These are phyloP conservation scores for Penicillium sclerotigenum DNA, from an alignment of 2,329 filamentous ascomycete species.

Conservation along the genomic window DNA sequence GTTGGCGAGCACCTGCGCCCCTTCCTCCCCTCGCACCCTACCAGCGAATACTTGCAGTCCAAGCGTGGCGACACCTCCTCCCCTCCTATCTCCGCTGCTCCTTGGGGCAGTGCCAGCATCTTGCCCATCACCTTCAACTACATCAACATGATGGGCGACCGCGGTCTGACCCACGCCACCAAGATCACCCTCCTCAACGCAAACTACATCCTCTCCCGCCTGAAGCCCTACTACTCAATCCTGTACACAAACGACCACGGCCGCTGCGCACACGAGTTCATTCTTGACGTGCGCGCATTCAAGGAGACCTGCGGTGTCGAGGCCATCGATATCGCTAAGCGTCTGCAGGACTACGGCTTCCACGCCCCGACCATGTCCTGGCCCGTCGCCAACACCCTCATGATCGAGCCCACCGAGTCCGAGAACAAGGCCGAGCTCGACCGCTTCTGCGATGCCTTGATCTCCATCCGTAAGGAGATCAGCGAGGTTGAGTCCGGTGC, in stretches of 20 bases:
- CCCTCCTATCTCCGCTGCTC: slow-evolving; percentile 72
- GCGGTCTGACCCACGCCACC: slow-evolving; percentile 82
- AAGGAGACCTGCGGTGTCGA: slow-evolving; percentile 79
- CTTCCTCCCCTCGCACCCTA: slow-evolving; percentile 71
- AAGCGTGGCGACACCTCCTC: slow-evolving; percentile 50
- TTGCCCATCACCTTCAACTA: slow-evolving; percentile 94
- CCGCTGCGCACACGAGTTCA: slow-evolving; percentile 95
- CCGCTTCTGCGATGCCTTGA: slow-evolving; percentile 85
- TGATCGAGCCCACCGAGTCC: slow-evolving; percentile 96
- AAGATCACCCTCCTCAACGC: slow-evolving; percentile 92
- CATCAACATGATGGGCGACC: slow-evolving; percentile 85
- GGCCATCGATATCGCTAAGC: slow-evolving; percentile 93
- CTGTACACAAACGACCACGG: slow-evolving; percentile 88
- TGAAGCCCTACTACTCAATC: slow-evolving; percentile 82
- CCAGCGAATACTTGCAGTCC: slow-evolving; percentile 49
- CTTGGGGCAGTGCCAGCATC: slow-evolving; percentile 85
- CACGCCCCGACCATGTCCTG: slow-evolving; percentile 96
- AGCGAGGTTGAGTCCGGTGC: slow-evolving; percentile 75
- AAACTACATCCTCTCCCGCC: slow-evolving; percentile 89
- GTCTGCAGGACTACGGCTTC: slow-evolving; percentile 95
- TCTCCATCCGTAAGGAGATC: slow-evolving; percentile 84
- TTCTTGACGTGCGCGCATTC: slow-evolving; percentile 83
- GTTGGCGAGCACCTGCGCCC: slow-evolving; percentile 76
- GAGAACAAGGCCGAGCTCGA: slow-evolving; percentile 91
- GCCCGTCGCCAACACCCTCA: slow-evolving; percentile 91